Base-by-base conservation (phyloP, 768 basidiomycete genomes). In the Botryobasidium botryosum region DNA sequence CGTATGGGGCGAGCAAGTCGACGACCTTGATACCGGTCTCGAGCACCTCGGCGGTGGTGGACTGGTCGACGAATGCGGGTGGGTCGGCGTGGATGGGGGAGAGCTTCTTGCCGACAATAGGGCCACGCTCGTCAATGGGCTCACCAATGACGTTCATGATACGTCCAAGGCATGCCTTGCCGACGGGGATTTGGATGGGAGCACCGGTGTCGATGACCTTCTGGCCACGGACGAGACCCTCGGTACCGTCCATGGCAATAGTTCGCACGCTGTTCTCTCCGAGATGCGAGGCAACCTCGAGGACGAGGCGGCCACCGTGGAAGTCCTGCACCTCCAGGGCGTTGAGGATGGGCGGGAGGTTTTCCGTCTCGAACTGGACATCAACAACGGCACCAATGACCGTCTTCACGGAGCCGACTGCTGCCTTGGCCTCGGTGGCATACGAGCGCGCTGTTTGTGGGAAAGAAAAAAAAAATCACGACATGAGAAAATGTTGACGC, bases 81-180 rank as follows among this genome's bases (percentile, higher is more conserved):
- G 94, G 88, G 50, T 99, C 91, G 55, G 90, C 85, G 67, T 99
- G 94, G 61, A 99, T 99, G 56, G 92, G 85, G 51, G 60, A 75
- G 51, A 79, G 69, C 68, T 84, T 88, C 65, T 80, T 87, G 61
- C 90, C 92, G 66, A 85, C 82, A 70, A 97, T 96, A 53, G 91
- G 91, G 49, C 94, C 94, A 68, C 94, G 90, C 65, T 97, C 91
- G 66, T 99, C 94, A 62, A 99, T 97, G 60, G 94, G 90, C 64
- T 97, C 91, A 58, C 94, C 94, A 67, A 99, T 97, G 66, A 99
- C 94, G 67, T 97, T 99, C 88, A 99, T 97, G 74, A 99, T 99
- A 59, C 94, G 88, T 40, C 94, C 94, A 48, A 99, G 79, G 46
- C 86, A 91, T 47, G 74, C 86, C 50, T 75, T 75, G 52, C 94